Evolutionary conservation across 768 basidiomycete genomes (phyloP).

Genomic region (Pleurotus pulmonarius): DNA sequence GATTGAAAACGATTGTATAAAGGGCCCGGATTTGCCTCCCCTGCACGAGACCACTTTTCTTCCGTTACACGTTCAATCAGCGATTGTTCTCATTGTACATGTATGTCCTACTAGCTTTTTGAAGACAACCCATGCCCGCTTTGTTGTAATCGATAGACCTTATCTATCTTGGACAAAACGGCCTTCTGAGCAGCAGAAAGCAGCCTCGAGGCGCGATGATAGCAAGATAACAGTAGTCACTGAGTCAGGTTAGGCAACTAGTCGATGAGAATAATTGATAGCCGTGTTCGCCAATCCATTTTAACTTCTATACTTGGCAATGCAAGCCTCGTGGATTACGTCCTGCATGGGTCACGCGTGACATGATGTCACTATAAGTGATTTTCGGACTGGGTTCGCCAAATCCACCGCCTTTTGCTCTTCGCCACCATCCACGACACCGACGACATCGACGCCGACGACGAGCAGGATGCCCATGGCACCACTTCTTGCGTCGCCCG

Average conservation of each 20-base stretch:
- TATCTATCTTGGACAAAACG: too few relatives aligned
- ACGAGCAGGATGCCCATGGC: slow-evolving; percentile 22
- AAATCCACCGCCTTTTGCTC: slow-evolving; percentile 1
- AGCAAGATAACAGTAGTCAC: background rate
- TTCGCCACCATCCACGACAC: slow-evolving; percentile 5
- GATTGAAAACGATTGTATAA: background rate
- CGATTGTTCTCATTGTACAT: too few relatives aligned
- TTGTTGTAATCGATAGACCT: too few relatives aligned
- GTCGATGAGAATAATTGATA: background rate
- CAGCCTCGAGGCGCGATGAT: slow-evolving; percentile 2
- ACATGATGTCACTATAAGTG: slow-evolving; percentile 4
- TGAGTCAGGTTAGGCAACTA: background rate
- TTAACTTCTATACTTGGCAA: slow-evolving; percentile 1
- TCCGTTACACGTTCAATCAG: too few relatives aligned
- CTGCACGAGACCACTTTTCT: too few relatives aligned
- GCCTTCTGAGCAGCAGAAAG: too few relatives aligned
- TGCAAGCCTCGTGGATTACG: slow-evolving; percentile 5
- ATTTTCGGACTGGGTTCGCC: slow-evolving; percentile 5
- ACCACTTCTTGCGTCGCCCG: slow-evolving; percentile 21
- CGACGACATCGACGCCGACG: slow-evolving; percentile 16
- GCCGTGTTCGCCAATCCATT: background rate
- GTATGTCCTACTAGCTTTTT: too few relatives aligned
- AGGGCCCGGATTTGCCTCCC: too few relatives aligned
- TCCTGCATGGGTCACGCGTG: slow-evolving; percentile 1
- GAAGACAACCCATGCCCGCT: too few relatives aligned